Evolutionary conservation across 208 protist genomes (phyloP), one percentile per base, ranked within the genome.

Genomic region (Leptomonas seymouri): DNA sequence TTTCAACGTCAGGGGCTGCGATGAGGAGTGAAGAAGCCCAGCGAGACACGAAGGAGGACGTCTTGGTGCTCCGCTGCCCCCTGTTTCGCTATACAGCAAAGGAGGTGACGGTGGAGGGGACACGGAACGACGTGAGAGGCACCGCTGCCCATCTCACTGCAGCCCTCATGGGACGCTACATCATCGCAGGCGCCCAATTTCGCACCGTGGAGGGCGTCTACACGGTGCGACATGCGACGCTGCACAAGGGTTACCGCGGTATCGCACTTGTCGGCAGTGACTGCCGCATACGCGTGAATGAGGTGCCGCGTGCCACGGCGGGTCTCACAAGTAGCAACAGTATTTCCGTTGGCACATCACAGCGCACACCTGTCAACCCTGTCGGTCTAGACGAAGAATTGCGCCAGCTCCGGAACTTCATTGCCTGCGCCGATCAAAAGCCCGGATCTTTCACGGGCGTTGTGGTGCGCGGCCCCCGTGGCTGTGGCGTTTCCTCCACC

Each of bases 281-380:
- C 31, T 86, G 82, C 60, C 80, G 78, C 27, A 58, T 92, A 16
- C 82, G 81, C 25, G 69, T 95, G 27, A 95, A 94, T 61, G 64
- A 84, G 51, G 31, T 23, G 27, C 41, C 51, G 36, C 45, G 23
- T 11, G 7, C 3, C 34, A 39, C 34, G 34, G 7, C 34, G 7
- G 34, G 34, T 39, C 34, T 39, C 34, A 39, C 34, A 9, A 39
- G 34, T 9, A 39, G 34, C 34, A 9, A 9, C 34, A 3, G 34
- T 9, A 39, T 39, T 39, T 41, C 41, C 14, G 9, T 20, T 4
- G 41, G 27, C 6, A 21, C 18, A 6, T 16, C 51, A 1, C 9
- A 21, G 27, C 9, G 9, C 15, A 18, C 20, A 2, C 5, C 53
- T n/a, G 44, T 6, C 8, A 30, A 30, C 2, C 83, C 80, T 11